These are phyloP conservation scores for Mycena venus DNA, from an alignment of 768 basidiomycete genomes.

Conservation along the genomic window DNA sequence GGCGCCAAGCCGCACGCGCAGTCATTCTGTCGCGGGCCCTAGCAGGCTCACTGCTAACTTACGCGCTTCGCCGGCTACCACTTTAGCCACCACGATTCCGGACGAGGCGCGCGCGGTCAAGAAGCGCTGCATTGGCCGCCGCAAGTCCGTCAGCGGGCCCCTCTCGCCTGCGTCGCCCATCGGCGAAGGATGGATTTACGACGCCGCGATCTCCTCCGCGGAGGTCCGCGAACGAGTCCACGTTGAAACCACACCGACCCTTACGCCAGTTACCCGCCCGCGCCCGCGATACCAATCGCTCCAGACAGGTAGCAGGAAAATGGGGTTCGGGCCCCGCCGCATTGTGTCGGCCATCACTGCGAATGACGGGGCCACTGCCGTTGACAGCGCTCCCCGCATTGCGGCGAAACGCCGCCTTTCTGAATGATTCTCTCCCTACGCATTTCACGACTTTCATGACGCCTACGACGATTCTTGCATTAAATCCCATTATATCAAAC, in stretches of 20 bases:
- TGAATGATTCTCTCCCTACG: conserved; percentile 16
- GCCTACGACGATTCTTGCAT: conserved; percentile 14
- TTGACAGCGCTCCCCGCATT: conserved; percentile 16
- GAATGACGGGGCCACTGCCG: background rate
- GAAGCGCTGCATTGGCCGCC: conserved; percentile 68
- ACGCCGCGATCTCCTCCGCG: conserved; percentile 60
- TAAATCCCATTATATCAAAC: background rate
- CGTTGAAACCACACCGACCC: conserved; percentile 21
- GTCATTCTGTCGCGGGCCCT: conserved; percentile 45
- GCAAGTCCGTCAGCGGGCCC: conserved; percentile 58
- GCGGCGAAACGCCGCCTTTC: conserved; percentile 30
- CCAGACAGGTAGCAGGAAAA: conserved; percentile 11
- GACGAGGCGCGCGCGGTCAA: conserved; percentile 59
- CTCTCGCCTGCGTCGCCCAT: conserved; percentile 38
- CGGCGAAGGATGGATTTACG: conserved; percentile 62
- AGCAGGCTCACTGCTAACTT: conserved; percentile 22
- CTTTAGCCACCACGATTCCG: conserved; percentile 24
- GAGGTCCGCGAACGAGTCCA: conserved; percentile 43
- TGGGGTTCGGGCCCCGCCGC: conserved; percentile 11
- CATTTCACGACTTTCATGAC: conserved; percentile 3
- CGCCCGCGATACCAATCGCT: conserved; percentile 33
- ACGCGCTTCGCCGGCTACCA: background rate
- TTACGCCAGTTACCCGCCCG: background rate
- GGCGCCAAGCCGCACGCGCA: conserved; percentile 45
- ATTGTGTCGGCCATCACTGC: conserved; percentile 8